Conservation (phyloP, 257 asterid species). For the Primulina tabacum region DNA sequence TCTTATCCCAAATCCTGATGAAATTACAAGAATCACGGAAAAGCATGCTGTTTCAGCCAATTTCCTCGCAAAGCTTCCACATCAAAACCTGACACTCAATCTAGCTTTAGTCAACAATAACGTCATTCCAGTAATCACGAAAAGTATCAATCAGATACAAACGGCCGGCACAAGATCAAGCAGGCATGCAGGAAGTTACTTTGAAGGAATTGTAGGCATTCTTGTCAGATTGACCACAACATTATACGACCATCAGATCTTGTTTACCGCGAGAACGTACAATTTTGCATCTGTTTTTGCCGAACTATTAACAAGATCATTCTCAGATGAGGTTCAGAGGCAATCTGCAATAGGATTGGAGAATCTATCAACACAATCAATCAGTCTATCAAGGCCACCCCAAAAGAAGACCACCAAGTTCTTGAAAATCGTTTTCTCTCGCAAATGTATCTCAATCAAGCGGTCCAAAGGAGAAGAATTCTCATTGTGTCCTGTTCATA, state of each 20-base stretch:
- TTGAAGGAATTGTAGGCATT: slow-evolving; percentile 75
- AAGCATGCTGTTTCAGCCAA: slow-evolving; percentile 61
- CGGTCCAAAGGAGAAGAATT: slow-evolving; percentile 30
- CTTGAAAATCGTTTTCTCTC: slow-evolving; percentile 31
- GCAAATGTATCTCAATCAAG: slow-evolving; percentile 41
- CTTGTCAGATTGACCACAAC: slow-evolving; percentile 77
- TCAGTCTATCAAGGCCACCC: slow-evolving; percentile 55
- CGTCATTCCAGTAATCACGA: slow-evolving; percentile 38
- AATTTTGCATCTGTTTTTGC: slow-evolving; percentile 56
- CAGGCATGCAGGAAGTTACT: slow-evolving; percentile 52
- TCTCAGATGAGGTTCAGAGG: slow-evolving; percentile 68
- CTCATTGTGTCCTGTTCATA: slow-evolving; percentile 56
- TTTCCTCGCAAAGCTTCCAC: slow-evolving; percentile 78
- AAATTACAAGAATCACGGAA: slow-evolving; percentile 50
- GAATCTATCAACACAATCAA: slow-evolving; percentile 62
- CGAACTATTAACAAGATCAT: slow-evolving; percentile 52
- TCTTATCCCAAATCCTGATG: slow-evolving; percentile 45
- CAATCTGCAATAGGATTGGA: slow-evolving; percentile 58
- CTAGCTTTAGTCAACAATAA: slow-evolving; percentile 55
- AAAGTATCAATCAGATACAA: slow-evolving; percentile 50
- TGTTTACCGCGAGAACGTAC: slow-evolving; percentile 43
- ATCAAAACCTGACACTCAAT: slow-evolving; percentile 64
- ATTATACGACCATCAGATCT: slow-evolving; percentile 58
- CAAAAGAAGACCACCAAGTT: slow-evolving; percentile 40
- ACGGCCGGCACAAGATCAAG: slow-evolving; percentile 56